A percentile compares a stretch with the other conserved stretches of the same genome.
Evolutionary conservation across 1,139 yeast species (phyloP).

Genomic region (Blastobotrys elegans): DNA sequence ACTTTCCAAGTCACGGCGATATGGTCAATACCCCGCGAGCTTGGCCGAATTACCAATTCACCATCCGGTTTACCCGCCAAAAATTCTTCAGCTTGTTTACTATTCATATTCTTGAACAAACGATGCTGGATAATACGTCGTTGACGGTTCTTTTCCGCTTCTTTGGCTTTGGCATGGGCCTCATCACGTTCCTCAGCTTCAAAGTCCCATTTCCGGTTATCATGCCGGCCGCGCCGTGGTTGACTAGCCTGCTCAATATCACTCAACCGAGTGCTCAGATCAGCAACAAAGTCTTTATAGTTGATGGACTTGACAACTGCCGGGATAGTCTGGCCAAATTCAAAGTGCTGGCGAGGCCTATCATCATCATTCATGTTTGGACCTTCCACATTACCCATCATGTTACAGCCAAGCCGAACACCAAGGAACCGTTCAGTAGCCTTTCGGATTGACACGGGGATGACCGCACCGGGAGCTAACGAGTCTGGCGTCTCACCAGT

Average conservation of each 20-base stretch:
- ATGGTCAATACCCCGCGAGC: slow-evolving; percentile 82
- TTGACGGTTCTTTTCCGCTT: slow-evolving; percentile 49
- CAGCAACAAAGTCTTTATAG: slow-evolving; percentile 68
- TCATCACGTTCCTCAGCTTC: slow-evolving; percentile 66
- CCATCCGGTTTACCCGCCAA: slow-evolving; percentile 88
- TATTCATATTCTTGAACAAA: slow-evolving; percentile 75
- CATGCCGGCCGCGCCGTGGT: slow-evolving; percentile 31
- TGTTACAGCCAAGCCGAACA: slow-evolving; percentile 69
- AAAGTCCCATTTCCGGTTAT: slow-evolving; percentile 74
- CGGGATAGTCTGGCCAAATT: slow-evolving; percentile 76
- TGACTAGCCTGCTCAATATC: slow-evolving; percentile 55
- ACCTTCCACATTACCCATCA: slow-evolving; percentile 65
- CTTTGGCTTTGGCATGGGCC: slow-evolving; percentile 46
- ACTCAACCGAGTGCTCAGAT: slow-evolving; percentile 61
- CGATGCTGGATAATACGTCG: slow-evolving; percentile 88
- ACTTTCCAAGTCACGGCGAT: slow-evolving; percentile 96
- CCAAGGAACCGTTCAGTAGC: slow-evolving; percentile 46
- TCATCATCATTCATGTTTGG: slow-evolving; percentile 23
- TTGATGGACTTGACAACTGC: slow-evolving; percentile 70
- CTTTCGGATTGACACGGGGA: slow-evolving; percentile 66
- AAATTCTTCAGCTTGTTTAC: slow-evolving; percentile 87
- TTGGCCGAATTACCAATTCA: slow-evolving; percentile 90
- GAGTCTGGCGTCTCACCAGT: slow-evolving; percentile 80
- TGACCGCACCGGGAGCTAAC: slow-evolving; percentile 63
- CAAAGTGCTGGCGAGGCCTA: slow-evolving; percentile 27